Percentiles rank a stretch among this genome's conserved stretches.
Evolutionary conservation across 106 monocot species (phyloP).

Genomic region (Acanthochlamys bracteata): DNA sequence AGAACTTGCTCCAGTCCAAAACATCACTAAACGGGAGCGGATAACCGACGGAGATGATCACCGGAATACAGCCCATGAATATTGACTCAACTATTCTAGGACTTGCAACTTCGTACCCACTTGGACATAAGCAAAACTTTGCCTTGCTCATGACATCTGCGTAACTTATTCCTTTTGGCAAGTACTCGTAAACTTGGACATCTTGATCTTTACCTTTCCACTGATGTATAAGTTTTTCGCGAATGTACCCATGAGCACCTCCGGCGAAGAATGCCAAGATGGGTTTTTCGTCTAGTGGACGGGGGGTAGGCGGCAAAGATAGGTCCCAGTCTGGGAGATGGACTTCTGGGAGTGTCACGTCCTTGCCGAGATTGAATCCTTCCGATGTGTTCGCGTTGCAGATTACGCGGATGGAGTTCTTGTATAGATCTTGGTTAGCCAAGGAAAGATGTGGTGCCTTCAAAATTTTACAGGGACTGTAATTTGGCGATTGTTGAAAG

Average conservation of each 20-base stretch:
- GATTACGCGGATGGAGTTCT: conserved; percentile 54
- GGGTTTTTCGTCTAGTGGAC: conserved; percentile 4
- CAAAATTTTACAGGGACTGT: not conserved
- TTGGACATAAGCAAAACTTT: conserved; percentile 71
- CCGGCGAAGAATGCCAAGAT: conserved; percentile 83
- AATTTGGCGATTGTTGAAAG: too few relatives aligned
- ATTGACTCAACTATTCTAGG: conserved; percentile 60
- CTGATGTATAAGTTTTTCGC: conserved; percentile 34
- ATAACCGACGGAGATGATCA: conserved; percentile 50
- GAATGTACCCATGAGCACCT: conserved; percentile 54
- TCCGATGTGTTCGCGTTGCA: conserved; percentile 93
- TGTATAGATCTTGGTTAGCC: conserved; percentile 26
- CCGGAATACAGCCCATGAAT: conserved; percentile 64
- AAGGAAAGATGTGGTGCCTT: conserved; percentile 20
- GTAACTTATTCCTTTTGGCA: conserved; percentile 38
- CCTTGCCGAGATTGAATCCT: conserved; percentile 51
- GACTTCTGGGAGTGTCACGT: conserved; percentile 60
- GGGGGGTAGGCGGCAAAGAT: not conserved
- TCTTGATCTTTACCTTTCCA: conserved; percentile 53
- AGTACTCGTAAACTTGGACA: conserved; percentile 49
- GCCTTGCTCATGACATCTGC: conserved; percentile 28
- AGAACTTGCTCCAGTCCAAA: conserved; percentile 58
- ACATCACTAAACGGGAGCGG: conserved; percentile 68
- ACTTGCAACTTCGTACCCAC: conserved; percentile 76
- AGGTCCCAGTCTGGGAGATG: conserved; percentile 36